Percentiles rank a stretch among this genome's conserved stretches.
phyloP scores from a whole-genome alignment of 1,139 yeast species.

The Suhomyces yuchorum region DNA sequence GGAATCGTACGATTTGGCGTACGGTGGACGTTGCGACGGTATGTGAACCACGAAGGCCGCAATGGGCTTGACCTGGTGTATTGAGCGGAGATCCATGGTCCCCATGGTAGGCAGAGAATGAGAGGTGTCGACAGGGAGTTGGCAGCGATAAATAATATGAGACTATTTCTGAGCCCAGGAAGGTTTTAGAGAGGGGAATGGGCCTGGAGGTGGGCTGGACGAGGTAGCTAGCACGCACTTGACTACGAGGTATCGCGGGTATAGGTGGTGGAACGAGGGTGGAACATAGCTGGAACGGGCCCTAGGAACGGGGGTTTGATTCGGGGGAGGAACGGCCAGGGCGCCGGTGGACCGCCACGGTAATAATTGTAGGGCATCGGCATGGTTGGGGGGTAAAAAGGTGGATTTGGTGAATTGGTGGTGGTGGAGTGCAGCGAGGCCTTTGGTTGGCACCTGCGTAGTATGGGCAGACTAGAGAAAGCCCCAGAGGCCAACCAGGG shows the following conservation, averaged over 20 bases:
- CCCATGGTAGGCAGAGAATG: neutral
- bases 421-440: no score
- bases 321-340: neutral
- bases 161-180: slow-evolving; percentile 1
- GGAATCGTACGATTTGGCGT: neutral
- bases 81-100: neutral
- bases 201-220: neutral
- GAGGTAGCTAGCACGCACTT: neutral
- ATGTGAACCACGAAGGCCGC: neutral
- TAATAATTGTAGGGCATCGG: no score
- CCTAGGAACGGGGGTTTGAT: neutral
- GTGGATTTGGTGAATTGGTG: no score
- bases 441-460: no score
- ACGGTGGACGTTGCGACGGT: neutral
- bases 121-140: neutral
- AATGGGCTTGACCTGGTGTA: neutral
- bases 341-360: no score
- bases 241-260: slow-evolving; percentile 1
- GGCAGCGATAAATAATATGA: neutral
- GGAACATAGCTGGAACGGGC: neutral
- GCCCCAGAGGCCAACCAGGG: no score
- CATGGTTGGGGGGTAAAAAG: no score
- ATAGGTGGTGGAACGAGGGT: slow-evolving; percentile 2
- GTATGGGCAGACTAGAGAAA: no score
- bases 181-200: slow-evolving; percentile 1